Percentiles rank a stretch among this genome's conserved stretches.
Evolutionary conservation across 345 rosid species (phyloP).

Genomic region (Bruguiera sexangula): DNA sequence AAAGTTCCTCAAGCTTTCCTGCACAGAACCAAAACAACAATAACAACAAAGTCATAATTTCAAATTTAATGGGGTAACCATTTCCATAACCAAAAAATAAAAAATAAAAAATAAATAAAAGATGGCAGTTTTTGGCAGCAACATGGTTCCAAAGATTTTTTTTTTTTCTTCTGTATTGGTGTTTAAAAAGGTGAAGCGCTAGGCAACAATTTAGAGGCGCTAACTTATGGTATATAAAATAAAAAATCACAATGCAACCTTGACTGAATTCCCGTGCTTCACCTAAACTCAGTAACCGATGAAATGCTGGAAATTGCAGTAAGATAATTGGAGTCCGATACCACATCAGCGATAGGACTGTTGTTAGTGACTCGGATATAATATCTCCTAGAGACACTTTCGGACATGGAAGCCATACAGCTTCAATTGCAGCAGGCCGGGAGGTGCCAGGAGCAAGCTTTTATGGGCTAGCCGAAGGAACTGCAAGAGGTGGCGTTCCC

Average conservation of each 20-base stretch:
- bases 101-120: no score
- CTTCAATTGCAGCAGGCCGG: constrained; percentile 26
- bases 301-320: not conserved
- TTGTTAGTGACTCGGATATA: constrained; percentile 1
- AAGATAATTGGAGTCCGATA: constrained; percentile 24
- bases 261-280: not conserved
- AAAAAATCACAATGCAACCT: not conserved
- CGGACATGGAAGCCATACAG: constrained; percentile 27
- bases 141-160: no score
- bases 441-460: constrained; percentile 11
- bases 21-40: no score
- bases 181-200: no score
- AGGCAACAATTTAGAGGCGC: no score
- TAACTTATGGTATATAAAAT: not conserved
- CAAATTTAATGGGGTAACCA: no score
- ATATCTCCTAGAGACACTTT: constrained; percentile 18
- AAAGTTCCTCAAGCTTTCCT: no score
- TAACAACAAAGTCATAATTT: no score
- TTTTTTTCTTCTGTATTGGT: no score
- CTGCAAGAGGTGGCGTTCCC: constrained; percentile 29
- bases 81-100: no score
- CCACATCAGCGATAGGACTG: not conserved
- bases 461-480: constrained; percentile 18
- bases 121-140: no score
- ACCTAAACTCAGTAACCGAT: no score